A percentile compares a stretch with the other conserved stretches of the same genome.
Evolutionary conservation across 2,329 filamentous ascomycete genomes (phyloP).

Genomic region (Chrysosporium keratinophilum): DNA sequence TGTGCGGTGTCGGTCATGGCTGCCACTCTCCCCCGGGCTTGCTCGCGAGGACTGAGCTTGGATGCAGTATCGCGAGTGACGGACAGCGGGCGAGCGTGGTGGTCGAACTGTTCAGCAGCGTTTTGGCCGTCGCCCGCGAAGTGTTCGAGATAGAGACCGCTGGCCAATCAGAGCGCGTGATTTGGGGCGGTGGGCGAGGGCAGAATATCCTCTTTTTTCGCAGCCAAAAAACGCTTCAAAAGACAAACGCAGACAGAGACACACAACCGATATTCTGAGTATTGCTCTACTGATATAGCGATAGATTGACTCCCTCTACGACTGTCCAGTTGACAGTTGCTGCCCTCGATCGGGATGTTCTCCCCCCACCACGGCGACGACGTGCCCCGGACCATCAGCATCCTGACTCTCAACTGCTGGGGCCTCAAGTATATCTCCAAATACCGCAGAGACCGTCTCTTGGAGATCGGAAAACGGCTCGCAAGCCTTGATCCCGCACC

Average conservation of each 20-base stretch:
- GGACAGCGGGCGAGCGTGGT: background rate
- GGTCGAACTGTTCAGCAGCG: background rate
- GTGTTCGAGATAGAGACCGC: background rate
- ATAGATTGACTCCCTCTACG: background rate
- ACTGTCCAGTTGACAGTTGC: background rate
- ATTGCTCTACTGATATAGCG: background rate
- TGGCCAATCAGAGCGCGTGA: background rate
- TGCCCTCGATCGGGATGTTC: slow-evolving; percentile 2
- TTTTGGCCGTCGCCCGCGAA: background rate
- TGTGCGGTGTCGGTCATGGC: slow-evolving; percentile 13
- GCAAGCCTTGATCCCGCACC: slow-evolving; percentile 57
- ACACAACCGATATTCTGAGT: too few species aligned
- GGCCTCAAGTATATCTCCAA: slow-evolving; percentile 79
- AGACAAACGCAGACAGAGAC: too few species aligned
- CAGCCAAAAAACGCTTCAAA: too few species aligned
- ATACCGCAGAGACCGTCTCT: slow-evolving; percentile 64
- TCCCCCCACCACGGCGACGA: slow-evolving; percentile 15
- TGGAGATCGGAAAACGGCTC: slow-evolving; percentile 73
- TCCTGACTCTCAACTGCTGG: slow-evolving; percentile 94
- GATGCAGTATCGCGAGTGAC: background rate
- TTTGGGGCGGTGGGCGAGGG: slow-evolving; percentile 19
- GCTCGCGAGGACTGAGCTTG: background rate
- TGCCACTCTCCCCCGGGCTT: background rate
- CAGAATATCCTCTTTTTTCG: slow-evolving; percentile 4
- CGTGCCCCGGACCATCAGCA: slow-evolving; percentile 51